Evolutionary conservation across 106 monocot species (phyloP).

Genomic region (Apostasia shenzhenica): DNA sequence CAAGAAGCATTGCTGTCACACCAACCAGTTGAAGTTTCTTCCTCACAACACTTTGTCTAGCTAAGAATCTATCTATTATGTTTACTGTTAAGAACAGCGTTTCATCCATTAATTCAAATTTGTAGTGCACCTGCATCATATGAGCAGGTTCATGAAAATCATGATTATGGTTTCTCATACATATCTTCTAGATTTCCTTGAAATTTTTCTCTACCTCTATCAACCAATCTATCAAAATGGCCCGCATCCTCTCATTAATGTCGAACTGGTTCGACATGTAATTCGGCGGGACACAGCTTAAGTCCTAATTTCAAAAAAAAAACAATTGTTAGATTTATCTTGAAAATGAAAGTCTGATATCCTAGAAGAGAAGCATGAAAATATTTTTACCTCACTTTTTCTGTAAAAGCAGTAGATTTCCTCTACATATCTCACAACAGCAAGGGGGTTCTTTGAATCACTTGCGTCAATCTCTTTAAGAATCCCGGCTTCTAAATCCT

Average conservation of each 20-base stretch:
- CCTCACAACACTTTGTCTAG: slow-evolving; percentile 49
- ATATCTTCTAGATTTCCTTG: no score
- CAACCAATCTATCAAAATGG: slow-evolving; percentile 91
- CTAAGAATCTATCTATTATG: slow-evolving; percentile 86
- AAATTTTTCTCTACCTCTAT: slow-evolving; percentile 53
- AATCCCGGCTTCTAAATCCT: slow-evolving; percentile 38
- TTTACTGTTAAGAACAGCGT: slow-evolving; percentile 86
- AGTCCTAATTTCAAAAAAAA: slow-evolving; percentile 15
- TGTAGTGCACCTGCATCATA: slow-evolving; percentile 76
- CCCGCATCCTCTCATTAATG: slow-evolving; percentile 89
- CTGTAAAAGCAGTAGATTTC: slow-evolving; percentile 62
- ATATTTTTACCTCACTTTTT: slow-evolving; percentile 49
- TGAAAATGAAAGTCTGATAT: no score
- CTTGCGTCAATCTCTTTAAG: slow-evolving; percentile 51
- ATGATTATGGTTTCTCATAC: no score
- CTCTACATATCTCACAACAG: slow-evolving; percentile 60
- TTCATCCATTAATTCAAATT: slow-evolving; percentile 94
- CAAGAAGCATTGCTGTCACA: slow-evolving; percentile 91
- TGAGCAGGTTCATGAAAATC: no score
- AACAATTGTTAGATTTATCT: no score
- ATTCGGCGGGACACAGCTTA: slow-evolving; percentile 47
- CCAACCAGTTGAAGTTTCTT: slow-evolving; percentile 96
- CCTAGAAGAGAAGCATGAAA: neutral
- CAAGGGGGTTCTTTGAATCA: slow-evolving; percentile 65
- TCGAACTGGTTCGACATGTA: slow-evolving; percentile 88